Conservation (phyloP, 2,329 filamentous ascomycete species). For the Stagonosporopsis tanaceti region DNA sequence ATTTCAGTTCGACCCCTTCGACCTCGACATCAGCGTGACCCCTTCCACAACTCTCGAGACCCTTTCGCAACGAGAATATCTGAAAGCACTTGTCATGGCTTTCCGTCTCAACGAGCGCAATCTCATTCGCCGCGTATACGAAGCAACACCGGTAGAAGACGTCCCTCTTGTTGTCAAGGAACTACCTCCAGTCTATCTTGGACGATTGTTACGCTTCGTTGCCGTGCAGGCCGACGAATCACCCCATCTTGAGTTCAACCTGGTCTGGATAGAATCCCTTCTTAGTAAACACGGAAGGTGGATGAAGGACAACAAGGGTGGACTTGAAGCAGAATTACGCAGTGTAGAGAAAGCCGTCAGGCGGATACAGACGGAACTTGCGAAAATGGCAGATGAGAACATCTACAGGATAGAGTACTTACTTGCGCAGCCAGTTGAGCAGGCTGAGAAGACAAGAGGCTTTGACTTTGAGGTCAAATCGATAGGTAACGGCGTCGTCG, state of each 20-base stretch:
- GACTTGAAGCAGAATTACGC: conserved; percentile 84
- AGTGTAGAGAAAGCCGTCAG: conserved; percentile 81
- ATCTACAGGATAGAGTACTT: conserved; percentile 89
- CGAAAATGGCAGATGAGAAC: conserved; percentile 85
- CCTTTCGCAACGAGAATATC: conserved; percentile 79
- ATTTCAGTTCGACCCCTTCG: conserved; percentile 92
- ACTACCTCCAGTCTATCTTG: conserved; percentile 85
- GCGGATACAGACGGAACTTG: conserved; percentile 82
- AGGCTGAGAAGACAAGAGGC: conserved; percentile 31
- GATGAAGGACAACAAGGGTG: conserved; percentile 80
- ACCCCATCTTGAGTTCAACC: conserved; percentile 92
- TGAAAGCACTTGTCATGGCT: conserved; percentile 95
- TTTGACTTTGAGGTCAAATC: conserved; percentile 45
- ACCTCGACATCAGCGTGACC: conserved; percentile 93
- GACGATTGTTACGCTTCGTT: conserved; percentile 84
- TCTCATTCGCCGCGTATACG: conserved; percentile 85
- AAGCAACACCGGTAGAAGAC: conserved; percentile 77
- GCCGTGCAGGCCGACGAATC: conserved; percentile 87
- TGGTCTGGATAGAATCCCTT: conserved; percentile 86
- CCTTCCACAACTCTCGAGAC: conserved; percentile 74
- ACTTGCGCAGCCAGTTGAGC: conserved; percentile 60
- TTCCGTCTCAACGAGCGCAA: conserved; percentile 91
- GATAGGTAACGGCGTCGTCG: conserved; percentile 45
- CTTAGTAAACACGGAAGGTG: conserved; percentile 85
- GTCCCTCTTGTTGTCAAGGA: conserved; percentile 80